These are phyloP conservation scores for Arthrobotrys sinensis DNA, from an alignment of 2,329 filamentous ascomycete genomes.

Conservation along the genomic window DNA sequence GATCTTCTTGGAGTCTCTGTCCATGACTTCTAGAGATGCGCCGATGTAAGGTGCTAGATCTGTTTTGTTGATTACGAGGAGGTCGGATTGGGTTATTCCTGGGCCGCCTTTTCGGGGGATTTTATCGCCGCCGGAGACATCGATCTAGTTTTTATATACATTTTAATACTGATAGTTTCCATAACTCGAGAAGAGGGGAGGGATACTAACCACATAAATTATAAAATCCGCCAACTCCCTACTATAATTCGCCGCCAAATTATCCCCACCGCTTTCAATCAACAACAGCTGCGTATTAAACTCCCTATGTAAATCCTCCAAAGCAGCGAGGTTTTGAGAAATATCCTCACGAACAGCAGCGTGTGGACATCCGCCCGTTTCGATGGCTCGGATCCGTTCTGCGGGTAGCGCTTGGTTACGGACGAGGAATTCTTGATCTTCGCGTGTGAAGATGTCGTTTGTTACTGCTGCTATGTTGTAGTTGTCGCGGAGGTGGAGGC, in stretches of 20 bases:
- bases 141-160: conserved; percentile 75
- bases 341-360: conserved; percentile 98
- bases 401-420: conserved; percentile 86
- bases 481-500: conserved; percentile 82
- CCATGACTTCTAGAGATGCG: conserved; percentile 91
- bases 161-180: conserved; percentile 1
- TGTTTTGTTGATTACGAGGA: conserved; percentile 97
- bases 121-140: conserved; percentile 96
- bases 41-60: conserved; percentile 92
- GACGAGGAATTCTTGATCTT: conserved; percentile 98
- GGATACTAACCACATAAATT: conserved; percentile 82
- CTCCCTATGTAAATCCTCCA: conserved; percentile 87
- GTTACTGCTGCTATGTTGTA: conserved; percentile 95
- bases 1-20: conserved; percentile 93
- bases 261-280: conserved; percentile 96
- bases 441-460: conserved; percentile 96
- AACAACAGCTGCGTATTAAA: conserved; percentile 88
- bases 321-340: conserved; percentile 88
- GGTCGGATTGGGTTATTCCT: conserved; percentile 94
- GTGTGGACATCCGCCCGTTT: conserved; percentile 97
- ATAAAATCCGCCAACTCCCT: conserved; percentile 97
- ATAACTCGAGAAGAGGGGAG: too few species aligned
- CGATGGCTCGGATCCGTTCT: conserved; percentile 90
- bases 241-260: conserved; percentile 96
- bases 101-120: conserved; percentile 95